These are phyloP conservation scores for Zizania latifolia DNA, from an alignment of 176 grass and related monocot species.

Conservation along the genomic window DNA sequence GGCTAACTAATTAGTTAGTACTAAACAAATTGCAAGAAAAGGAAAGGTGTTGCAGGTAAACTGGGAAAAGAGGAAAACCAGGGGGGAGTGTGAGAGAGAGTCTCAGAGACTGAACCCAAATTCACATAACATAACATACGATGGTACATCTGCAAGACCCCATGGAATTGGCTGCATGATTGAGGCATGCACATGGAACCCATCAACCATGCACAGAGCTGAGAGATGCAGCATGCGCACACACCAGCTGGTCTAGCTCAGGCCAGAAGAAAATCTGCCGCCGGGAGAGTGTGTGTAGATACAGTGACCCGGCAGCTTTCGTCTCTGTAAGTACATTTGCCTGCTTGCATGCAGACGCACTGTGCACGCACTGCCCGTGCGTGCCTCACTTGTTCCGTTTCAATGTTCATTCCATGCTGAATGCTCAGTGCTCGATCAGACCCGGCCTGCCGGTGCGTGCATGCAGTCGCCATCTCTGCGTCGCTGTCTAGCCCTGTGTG, in stretches of 20 bases:
- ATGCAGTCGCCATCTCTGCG: neutral
- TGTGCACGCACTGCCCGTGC: neutral
- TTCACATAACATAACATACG: conserved; percentile 3
- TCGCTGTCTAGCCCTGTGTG: neutral
- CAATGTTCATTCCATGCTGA: conserved; percentile 3
- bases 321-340: neutral
- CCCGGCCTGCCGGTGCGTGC: neutral
- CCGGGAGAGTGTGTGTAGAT: too few species aligned
- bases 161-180: conserved; percentile 32
- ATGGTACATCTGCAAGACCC: conserved; percentile 20
- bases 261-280: neutral
- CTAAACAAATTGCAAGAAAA: neutral
- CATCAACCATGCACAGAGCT: neutral
- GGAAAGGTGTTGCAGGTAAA: neutral
- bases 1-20: neutral
- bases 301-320: neutral
- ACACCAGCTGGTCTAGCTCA: too few species aligned
- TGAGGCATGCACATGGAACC: conserved; percentile 42
- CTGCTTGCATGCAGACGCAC: too few species aligned
- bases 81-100: too few species aligned
- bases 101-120: too few species aligned
- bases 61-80: neutral
- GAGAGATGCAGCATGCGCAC: neutral
- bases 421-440: neutral
- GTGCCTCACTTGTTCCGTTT: neutral